These are phyloP conservation scores for Kwoniella botswanensis DNA, from an alignment of 768 basidiomycete genomes.

Conservation along the genomic window DNA sequence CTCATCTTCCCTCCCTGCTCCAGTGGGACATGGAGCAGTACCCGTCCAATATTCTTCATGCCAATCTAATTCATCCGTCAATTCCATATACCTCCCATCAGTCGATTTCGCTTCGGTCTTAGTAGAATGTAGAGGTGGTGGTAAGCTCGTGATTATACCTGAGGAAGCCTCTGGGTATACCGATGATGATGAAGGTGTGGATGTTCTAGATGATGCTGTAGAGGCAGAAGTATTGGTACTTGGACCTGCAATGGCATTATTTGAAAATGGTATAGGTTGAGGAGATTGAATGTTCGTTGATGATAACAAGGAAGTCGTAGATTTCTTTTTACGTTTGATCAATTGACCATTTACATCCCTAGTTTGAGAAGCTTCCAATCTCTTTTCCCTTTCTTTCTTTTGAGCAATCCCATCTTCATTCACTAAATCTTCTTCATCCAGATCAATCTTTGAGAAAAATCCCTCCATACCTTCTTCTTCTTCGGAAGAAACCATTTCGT, in stretches of 20 bases:
- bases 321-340: not conserved
- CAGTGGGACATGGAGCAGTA: not conserved
- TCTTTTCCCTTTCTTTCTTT: slow-evolving; percentile 11
- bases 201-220: slow-evolving; percentile 11
- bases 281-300: slow-evolving; percentile 14
- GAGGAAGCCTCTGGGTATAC: slow-evolving; percentile 29
- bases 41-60: slow-evolving; percentile 33
- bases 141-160: slow-evolving; percentile 19
- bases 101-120: not conserved
- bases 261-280: slow-evolving; percentile 12
- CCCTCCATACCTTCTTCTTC: slow-evolving; percentile 6
- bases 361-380: slow-evolving; percentile 3
- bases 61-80: slow-evolving; percentile 42
- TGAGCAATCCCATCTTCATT: not conserved
- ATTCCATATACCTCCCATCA: slow-evolving; percentile 13
- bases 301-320: not conserved
- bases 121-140: slow-evolving; percentile 39
- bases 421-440: slow-evolving; percentile 7
- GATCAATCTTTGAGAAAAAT: not conserved
- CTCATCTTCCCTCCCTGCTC: slow-evolving; percentile 3
- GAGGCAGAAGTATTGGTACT: slow-evolving; percentile 2
- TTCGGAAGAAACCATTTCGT: slow-evolving; percentile 1
- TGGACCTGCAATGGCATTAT: not conserved
- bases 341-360: slow-evolving; percentile 11
- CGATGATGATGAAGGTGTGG: slow-evolving; percentile 17